These are phyloP conservation scores for Alternaria dauci DNA, from an alignment of 2,329 filamentous ascomycete genomes.

Conservation along the genomic window DNA sequence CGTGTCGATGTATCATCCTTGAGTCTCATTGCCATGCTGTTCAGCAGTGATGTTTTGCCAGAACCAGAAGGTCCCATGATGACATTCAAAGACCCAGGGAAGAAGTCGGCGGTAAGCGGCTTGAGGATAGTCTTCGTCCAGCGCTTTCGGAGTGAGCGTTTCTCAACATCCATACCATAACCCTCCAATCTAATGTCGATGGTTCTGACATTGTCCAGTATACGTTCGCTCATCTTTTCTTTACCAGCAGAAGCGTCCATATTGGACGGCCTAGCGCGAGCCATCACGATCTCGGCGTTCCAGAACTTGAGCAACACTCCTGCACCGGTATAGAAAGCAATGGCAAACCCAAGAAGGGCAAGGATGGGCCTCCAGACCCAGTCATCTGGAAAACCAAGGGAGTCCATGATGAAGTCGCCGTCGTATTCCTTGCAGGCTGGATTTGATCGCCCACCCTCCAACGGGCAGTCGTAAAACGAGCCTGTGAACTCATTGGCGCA, in stretches of 20 bases:
- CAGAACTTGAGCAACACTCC: constrained; percentile 70
- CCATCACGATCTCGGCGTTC: constrained; percentile 74
- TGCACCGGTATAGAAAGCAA: constrained; percentile 70
- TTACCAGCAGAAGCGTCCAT: constrained; percentile 73
- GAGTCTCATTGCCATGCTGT: constrained; percentile 74
- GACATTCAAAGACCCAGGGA: constrained; percentile 73
- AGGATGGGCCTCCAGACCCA: constrained; percentile 75
- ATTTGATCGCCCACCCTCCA: constrained; percentile 67
- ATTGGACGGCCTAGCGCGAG: constrained; percentile 63
- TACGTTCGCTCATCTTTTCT: constrained; percentile 69
- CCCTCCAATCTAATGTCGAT: constrained; percentile 71
- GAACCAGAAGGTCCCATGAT: constrained; percentile 83
- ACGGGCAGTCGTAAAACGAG: constrained; percentile 77
- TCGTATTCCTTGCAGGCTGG: constrained; percentile 74
- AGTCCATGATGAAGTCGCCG: constrained; percentile 72
- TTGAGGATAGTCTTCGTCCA: constrained; percentile 66
- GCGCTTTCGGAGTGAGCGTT: constrained; percentile 63
- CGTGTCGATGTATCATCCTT: constrained; percentile 68
- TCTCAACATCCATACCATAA: constrained; percentile 71
- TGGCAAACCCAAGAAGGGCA: constrained; percentile 66
- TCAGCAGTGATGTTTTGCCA: constrained; percentile 78
- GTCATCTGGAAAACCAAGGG: constrained; percentile 70
- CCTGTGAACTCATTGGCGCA: constrained; percentile 76
- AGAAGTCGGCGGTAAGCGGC: constrained; percentile 72
- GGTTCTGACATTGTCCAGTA: constrained; percentile 63